Evolutionary conservation across 805 yeast genomes (phyloP), one percentile per base, ranked within the genome.

Genomic region (Schizosaccharomyces osmophilus): DNA sequence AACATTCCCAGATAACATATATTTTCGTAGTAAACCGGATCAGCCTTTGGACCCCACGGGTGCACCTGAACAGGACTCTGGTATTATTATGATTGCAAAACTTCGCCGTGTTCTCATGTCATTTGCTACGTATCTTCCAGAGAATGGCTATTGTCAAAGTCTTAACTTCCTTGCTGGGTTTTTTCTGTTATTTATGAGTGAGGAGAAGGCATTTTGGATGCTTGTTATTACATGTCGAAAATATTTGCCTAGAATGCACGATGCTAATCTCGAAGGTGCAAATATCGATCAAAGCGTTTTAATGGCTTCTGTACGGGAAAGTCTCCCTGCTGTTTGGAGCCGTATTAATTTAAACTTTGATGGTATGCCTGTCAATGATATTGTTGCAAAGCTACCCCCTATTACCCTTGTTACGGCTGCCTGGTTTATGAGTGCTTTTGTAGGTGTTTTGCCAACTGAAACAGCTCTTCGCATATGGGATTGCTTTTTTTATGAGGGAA

Each of bases 351-450:
- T 73, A 5, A 75, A 74, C 59, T 73, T 74, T 22, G 69, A 68
- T 9, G 70, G 73, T 41, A 70, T 76, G 51, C 62, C 77, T 72
- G 59, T 75, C 69, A 67, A 71, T 70, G 67, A 73, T 61, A 73
- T 86, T 63, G 75, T 90, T 41, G 77, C 80, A 17, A 83, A 84
- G 65, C 73, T 89, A 55, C 97, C 98, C 0, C 95, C 97, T 1
- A 79, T 93, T 3, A 85, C 96, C 0, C 76, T 93, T 58, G 93
- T 95, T 66, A 93, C 97, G 0, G 90, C 96, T 0, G 82, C 95
- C 62, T 93, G 98, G 98, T 93, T 93, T 69, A 90, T 93, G 97
- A 85, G 96, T 67, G 79, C 87, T n/a, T 93, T 85, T 72, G 87
- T 93, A 43, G 95, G 95, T 0, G 81, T 84, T 0, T 72, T 93